Evolutionary conservation across 805 yeast species (phyloP).

Genomic region (Schizosaccharomyces cryophilus): DNA sequence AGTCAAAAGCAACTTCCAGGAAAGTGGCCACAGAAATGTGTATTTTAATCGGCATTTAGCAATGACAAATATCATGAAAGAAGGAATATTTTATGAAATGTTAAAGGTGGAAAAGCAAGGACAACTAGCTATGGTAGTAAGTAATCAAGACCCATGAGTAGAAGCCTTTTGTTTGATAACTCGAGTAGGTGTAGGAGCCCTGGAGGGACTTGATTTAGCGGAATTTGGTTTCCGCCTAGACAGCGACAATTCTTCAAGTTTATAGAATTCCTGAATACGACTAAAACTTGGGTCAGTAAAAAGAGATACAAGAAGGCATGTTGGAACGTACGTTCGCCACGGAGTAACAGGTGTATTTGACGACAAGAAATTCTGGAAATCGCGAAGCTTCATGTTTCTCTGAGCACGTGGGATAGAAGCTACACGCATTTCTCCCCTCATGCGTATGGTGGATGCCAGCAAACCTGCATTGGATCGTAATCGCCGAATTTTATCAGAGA

Average conservation of each 20-base stretch:
- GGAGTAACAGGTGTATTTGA: not conserved
- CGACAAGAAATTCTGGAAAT: not conserved
- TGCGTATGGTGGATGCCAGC: not conserved
- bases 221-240: not conserved
- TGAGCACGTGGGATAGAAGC: slow-evolving; percentile 1
- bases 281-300: not conserved
- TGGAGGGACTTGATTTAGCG: not conserved
- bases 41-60: not conserved
- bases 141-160: too few species aligned
- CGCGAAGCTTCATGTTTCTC: not conserved
- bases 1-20: not conserved
- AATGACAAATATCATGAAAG: too few species aligned
- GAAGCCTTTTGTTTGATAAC: too few species aligned
- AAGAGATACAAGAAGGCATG: not conserved
- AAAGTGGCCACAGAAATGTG: not conserved
- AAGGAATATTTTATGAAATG: too few species aligned
- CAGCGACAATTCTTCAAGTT: not conserved
- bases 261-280: not conserved
- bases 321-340: not conserved
- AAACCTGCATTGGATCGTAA: not conserved
- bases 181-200: not conserved
- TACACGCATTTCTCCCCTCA: slow-evolving; percentile 2
- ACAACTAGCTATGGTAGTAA: too few species aligned
- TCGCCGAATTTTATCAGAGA: not conserved
- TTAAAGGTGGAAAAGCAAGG: too few species aligned